These are phyloP conservation scores for Potentilla sterilis DNA, from an alignment of 306 rosid genomes.

Conservation along the genomic window DNA sequence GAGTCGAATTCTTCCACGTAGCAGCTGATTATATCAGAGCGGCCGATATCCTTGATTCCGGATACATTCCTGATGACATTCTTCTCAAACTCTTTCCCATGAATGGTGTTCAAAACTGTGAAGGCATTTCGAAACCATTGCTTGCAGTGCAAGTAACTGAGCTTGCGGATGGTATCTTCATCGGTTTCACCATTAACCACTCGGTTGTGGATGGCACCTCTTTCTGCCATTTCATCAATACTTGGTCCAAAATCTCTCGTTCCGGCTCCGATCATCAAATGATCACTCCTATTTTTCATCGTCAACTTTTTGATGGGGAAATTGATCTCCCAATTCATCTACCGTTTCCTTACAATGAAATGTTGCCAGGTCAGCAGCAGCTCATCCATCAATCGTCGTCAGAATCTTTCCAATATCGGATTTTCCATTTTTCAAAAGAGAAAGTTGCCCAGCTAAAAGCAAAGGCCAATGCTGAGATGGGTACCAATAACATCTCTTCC, in stretches of 20 bases:
- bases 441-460: too few relatives aligned
- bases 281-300: not conserved
- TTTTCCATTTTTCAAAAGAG: too few relatives aligned
- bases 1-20: slow-evolving; percentile 6
- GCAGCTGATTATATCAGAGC: not conserved
- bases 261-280: not conserved
- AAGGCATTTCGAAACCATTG: not conserved
- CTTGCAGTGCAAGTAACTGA: not conserved
- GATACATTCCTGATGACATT: too few relatives aligned
- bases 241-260: slow-evolving; percentile 16
- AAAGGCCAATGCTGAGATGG: too few relatives aligned
- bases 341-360: not conserved
- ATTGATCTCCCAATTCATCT: too few relatives aligned
- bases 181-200: slow-evolving; percentile 13
- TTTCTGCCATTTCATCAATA: slow-evolving; percentile 7
- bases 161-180: slow-evolving; percentile 7
- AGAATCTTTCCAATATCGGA: too few relatives aligned
- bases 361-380: not conserved
- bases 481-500: too few relatives aligned
- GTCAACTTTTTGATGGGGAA: not conserved
- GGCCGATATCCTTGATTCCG: slow-evolving; percentile 10
- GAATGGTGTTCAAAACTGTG: not conserved
- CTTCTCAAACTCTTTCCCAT: slow-evolving; percentile 16
- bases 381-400: too few relatives aligned
- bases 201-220: not conserved